Conservation (phyloP, 176 grass and related monocot species). For the Oryza australiensis region DNA sequence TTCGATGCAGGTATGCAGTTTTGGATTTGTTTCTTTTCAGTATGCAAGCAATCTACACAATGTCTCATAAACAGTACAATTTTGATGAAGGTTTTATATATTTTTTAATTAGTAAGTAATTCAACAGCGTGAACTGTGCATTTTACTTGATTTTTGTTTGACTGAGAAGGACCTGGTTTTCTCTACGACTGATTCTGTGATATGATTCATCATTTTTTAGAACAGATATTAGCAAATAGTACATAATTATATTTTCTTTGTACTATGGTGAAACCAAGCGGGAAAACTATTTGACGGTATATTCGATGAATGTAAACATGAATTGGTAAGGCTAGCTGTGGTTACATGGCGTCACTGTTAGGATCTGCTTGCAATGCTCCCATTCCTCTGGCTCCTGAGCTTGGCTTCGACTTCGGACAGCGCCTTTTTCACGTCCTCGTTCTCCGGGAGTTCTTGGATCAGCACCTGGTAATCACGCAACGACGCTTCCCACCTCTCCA, state of each 20-base stretch:
- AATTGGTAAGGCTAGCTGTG: neutral
- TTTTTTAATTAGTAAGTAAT: neutral
- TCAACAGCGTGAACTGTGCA: neutral
- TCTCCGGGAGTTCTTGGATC: slow-evolving; percentile 76
- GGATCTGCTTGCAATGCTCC: slow-evolving; percentile 27
- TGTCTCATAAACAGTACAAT: neutral
- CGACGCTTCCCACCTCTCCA: slow-evolving; percentile 89
- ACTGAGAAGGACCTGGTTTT: neutral
- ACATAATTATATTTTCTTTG: neutral
- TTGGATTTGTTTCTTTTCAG: neutral
- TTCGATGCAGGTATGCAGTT: neutral
- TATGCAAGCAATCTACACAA: neutral
- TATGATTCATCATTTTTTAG: neutral
- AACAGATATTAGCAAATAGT: neutral
- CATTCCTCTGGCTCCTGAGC: slow-evolving; percentile 49
- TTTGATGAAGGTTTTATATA: neutral
- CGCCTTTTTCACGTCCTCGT: slow-evolving; percentile 74
- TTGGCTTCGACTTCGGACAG: slow-evolving; percentile 66
- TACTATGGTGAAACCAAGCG: neutral
- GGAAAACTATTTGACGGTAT: neutral
- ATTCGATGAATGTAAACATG: neutral
- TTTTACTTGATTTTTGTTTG: neutral
- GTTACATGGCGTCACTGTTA: slow-evolving; percentile 44
- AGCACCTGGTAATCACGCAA: slow-evolving; percentile 83
- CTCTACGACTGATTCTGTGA: neutral